Evolutionary conservation across 2,329 filamentous ascomycete species (phyloP).

Genomic region (Aspergillus sojae): DNA sequence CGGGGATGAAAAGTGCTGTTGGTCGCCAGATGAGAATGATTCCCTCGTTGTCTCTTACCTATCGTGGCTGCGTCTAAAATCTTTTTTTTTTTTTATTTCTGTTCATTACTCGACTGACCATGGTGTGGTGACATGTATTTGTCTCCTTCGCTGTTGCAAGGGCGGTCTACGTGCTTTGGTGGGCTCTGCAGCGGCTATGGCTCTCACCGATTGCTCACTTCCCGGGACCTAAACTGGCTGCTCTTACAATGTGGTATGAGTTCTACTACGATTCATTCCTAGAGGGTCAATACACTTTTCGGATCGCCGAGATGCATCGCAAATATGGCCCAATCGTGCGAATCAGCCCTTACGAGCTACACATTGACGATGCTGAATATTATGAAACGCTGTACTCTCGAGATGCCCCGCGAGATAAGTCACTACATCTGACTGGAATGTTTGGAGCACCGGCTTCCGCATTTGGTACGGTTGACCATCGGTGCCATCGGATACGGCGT

Average conservation of each 20-base stretch:
- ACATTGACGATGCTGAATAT: constrained; percentile 34
- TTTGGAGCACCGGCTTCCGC: constrained; percentile 34
- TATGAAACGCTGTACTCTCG: constrained; percentile 13
- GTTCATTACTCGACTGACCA: too few species aligned
- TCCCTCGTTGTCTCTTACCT: too few species aligned
- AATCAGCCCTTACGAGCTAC: constrained; percentile 34
- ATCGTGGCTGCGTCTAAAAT: too few species aligned
- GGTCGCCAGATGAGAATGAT: too few species aligned
- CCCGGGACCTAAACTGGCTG: constrained; percentile 27
- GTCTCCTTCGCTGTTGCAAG: too few species aligned
- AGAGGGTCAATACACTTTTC: constrained; percentile 23
- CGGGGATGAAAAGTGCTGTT: not conserved
- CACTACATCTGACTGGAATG: constrained; percentile 28
- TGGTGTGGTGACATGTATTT: too few species aligned
- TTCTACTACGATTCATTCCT: constrained; percentile 26
- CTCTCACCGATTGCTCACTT: constrained; percentile 25
- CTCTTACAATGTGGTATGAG: constrained; percentile 28
- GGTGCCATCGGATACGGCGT: constrained; percentile 34
- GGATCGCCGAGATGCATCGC: constrained; percentile 26
- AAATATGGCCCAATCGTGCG: constrained; percentile 28
- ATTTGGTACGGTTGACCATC: constrained; percentile 35
- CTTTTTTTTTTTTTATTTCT: too few species aligned
- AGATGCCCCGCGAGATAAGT: constrained; percentile 32
- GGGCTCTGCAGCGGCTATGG: too few species aligned
- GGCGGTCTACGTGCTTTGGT: too few species aligned